These are phyloP conservation scores for Yarrowia galli DNA, from an alignment of 1,139 yeast species.

Conservation along the genomic window DNA sequence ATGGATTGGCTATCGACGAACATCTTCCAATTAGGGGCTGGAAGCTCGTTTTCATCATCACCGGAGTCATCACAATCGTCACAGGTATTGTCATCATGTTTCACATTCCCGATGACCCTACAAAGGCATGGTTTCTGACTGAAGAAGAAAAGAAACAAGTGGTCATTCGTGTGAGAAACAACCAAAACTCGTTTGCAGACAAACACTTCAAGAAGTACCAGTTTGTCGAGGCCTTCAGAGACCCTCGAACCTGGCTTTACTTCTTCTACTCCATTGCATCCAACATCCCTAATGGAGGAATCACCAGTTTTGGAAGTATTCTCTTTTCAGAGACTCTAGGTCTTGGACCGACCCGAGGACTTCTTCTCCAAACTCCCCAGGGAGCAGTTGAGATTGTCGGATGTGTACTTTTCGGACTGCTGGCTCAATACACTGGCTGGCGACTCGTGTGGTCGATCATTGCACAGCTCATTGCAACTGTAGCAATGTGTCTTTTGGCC, in stretches of 20 bases:
- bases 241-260: conserved; percentile 2
- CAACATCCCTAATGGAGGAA: conserved; percentile 3
- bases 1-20: background rate
- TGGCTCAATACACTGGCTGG: background rate
- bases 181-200: background rate
- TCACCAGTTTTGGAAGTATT: background rate
- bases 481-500: conserved; percentile 2
- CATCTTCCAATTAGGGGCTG: background rate
- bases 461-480: background rate
- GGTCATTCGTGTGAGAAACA: background rate
- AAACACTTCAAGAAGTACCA: background rate
- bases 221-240: conserved; percentile 1
- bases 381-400: background rate
- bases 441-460: background rate
- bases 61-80: background rate
- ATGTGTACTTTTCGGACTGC: background rate
- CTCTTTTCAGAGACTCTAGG: conserved; percentile 1
- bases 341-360: background rate
- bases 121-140: conserved; percentile 2
- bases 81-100: background rate
- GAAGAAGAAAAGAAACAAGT: background rate
- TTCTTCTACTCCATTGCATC: background rate
- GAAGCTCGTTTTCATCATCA: conserved; percentile 9
- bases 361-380: conserved; percentile 4
- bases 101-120: background rate